Evolutionary conservation across 192 early-diverging fungal genomes (phyloP).

Genomic region (Backusella mclennaniae): DNA sequence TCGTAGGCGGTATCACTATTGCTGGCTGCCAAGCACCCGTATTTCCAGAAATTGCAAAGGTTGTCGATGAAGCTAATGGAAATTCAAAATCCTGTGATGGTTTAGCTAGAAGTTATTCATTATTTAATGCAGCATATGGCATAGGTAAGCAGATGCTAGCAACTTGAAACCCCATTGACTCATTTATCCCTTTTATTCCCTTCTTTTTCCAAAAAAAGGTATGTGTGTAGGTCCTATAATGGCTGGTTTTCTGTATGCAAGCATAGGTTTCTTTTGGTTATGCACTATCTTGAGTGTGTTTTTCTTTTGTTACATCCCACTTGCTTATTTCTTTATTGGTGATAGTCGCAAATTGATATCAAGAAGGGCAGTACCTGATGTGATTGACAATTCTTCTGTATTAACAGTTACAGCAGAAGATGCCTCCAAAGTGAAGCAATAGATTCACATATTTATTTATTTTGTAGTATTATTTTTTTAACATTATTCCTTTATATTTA

Average conservation of each 20-base stretch:
- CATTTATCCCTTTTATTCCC: not conserved
- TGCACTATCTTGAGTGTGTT: conserved; percentile 17
- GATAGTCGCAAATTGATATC: not conserved
- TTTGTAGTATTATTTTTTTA: not conserved
- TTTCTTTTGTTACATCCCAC: conserved; percentile 18
- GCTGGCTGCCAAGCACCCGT: conserved; percentile 42
- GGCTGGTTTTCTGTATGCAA: conserved; percentile 25
- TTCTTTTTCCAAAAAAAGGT: not conserved
- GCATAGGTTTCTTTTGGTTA: conserved; percentile 37
- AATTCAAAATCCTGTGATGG: conserved; percentile 38
- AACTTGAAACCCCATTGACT: not conserved
- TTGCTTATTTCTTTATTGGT: conserved; percentile 22
- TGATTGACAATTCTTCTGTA: not conserved
- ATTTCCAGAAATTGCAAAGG: conserved; percentile 43
- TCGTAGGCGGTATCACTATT: conserved; percentile 33
- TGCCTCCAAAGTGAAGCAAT: not conserved
- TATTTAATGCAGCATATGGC: conserved; percentile 45
- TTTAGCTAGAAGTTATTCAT: conserved; percentile 41
- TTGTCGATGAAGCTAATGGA: conserved; percentile 34
- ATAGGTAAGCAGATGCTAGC: conserved; percentile 11
- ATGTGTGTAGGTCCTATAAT: conserved; percentile 29
- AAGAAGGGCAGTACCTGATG: not conserved
- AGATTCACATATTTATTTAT: not conserved
- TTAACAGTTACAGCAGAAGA: not conserved
- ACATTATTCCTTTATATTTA: not conserved